These are phyloP conservation scores for Phytomonas serpens DNA, from an alignment of 208 protist genomes.

Conservation along the genomic window DNA sequence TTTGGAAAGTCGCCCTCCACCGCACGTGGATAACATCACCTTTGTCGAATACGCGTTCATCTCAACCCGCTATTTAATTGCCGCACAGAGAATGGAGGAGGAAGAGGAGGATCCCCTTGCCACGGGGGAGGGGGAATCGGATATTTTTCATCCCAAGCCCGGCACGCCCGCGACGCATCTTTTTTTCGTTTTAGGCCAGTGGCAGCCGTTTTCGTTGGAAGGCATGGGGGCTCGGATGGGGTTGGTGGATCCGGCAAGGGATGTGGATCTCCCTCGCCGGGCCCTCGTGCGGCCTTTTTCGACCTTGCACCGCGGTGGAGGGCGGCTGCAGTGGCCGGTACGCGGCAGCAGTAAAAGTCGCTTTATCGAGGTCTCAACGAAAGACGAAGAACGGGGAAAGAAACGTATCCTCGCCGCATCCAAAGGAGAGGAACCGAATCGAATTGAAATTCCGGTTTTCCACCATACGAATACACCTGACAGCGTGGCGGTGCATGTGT, in stretches of 20 bases:
- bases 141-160: neutral
- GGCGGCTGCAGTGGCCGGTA: constrained; percentile 24
- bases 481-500: constrained; percentile 31
- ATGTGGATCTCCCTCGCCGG: constrained; percentile 38
- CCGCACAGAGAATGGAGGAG: constrained; percentile 17
- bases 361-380: constrained; percentile 11
- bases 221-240: constrained; percentile 15
- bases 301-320: constrained; percentile 34
- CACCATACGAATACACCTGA: constrained; percentile 39
- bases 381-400: constrained; percentile 23
- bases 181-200: constrained; percentile 21
- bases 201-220: constrained; percentile 30
- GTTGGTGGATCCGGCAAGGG: constrained; percentile 41
- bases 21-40: constrained; percentile 49
- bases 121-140: no score
- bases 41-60: constrained; percentile 20
- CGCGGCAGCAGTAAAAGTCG: constrained; percentile 17
- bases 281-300: constrained; percentile 23
- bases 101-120: constrained; percentile 3
- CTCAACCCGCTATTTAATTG: constrained; percentile 22
- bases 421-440: constrained; percentile 7
- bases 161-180: neutral
- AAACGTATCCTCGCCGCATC: constrained; percentile 4
- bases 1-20: neutral
- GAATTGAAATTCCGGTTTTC: constrained; percentile 16